Percentiles rank a stretch among this genome's conserved stretches.
Evolutionary conservation across 768 basidiomycete genomes (phyloP).

Genomic region (Phaeotremella fagi): DNA sequence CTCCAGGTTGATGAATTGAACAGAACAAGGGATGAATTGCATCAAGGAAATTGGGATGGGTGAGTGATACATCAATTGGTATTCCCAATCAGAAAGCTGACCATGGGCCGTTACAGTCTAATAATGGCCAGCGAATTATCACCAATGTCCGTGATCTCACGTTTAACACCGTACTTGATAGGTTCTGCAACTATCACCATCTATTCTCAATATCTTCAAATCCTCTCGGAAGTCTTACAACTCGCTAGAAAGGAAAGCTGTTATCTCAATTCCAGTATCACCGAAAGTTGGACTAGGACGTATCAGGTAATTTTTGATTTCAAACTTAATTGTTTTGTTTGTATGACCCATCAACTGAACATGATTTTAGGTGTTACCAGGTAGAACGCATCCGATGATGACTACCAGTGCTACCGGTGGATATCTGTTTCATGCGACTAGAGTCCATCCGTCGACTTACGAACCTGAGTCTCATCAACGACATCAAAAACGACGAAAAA

Average conservation of each 20-base stretch:
- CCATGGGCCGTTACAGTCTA: conserved; percentile 53
- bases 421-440: conserved; percentile 75
- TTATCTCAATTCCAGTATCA: conserved; percentile 72
- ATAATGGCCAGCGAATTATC: conserved; percentile 81
- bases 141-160: conserved; percentile 70
- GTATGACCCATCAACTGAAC: background rate
- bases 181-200: conserved; percentile 84
- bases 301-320: conserved; percentile 63
- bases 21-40: conserved; percentile 70
- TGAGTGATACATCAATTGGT: conserved; percentile 47
- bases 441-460: conserved; percentile 53
- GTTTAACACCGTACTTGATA: conserved; percentile 67
- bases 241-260: conserved; percentile 62
- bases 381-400: conserved; percentile 94
- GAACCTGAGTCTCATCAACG: conserved; percentile 16
- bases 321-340: background rate
- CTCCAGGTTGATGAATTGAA: conserved; percentile 60
- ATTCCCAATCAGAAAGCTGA: background rate
- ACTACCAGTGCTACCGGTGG: conserved; percentile 82
- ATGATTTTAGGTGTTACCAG: conserved; percentile 66
- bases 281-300: conserved; percentile 78
- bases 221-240: conserved; percentile 70
- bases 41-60: conserved; percentile 84
- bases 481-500: background rate
- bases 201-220: conserved; percentile 76